Evolutionary conservation across 768 basidiomycete species (phyloP).

Genomic region (Brasilioporus rufonigricans): DNA sequence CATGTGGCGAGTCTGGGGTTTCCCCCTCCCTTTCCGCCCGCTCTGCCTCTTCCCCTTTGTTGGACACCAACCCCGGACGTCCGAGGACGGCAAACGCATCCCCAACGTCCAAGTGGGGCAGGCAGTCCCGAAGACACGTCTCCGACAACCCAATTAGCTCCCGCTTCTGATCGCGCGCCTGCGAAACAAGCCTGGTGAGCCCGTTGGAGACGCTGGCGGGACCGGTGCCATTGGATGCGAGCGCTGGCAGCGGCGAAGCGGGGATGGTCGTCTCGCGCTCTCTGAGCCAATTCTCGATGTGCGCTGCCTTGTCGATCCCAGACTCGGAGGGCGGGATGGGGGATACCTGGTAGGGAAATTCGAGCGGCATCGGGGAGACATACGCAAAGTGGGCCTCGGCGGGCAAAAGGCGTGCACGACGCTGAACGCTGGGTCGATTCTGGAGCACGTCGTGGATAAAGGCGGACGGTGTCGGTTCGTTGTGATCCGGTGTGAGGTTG

Average conservation of each 20-base stretch:
- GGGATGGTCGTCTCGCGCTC: conserved; percentile 57
- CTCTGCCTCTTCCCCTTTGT: conserved; percentile 34
- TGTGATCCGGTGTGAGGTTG: conserved; percentile 60
- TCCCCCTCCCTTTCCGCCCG: conserved; percentile 12
- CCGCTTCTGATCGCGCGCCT: conserved; percentile 49
- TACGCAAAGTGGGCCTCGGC: conserved; percentile 70
- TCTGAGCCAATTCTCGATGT: conserved; percentile 77
- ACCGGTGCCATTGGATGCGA: neutral
- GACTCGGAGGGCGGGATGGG: conserved; percentile 46
- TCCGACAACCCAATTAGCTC: conserved; percentile 73
- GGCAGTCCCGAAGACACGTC: conserved; percentile 64
- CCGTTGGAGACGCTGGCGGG: neutral
- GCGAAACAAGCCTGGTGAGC: conserved; percentile 49
- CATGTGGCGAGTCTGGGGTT: conserved; percentile 16
- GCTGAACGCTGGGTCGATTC: conserved; percentile 60
- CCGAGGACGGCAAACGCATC: conserved; percentile 74
- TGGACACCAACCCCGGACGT: conserved; percentile 46
- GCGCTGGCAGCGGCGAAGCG: neutral
- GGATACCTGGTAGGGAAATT: conserved; percentile 80
- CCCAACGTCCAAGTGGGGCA: conserved; percentile 85
- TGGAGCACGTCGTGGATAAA: conserved; percentile 52
- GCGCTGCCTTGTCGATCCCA: conserved; percentile 54
- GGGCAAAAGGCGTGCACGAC: conserved; percentile 61
- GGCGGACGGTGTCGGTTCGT: conserved; percentile 46
- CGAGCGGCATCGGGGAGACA: conserved; percentile 75